phyloP scores from a whole-genome alignment of 2,329 filamentous ascomycete genomes.

The Alternaria dauci region DNA sequence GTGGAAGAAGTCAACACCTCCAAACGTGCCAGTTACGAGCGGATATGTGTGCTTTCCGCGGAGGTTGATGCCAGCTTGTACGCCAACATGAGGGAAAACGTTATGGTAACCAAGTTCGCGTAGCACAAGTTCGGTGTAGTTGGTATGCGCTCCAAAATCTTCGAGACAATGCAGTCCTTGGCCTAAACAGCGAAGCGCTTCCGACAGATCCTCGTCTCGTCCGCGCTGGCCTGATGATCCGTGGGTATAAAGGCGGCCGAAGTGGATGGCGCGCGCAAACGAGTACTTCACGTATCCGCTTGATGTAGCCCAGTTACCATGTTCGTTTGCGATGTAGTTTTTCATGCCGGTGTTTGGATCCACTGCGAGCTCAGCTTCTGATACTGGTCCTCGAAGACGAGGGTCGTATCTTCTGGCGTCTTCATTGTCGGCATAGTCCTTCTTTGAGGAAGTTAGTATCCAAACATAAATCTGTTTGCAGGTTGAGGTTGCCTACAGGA shows the following conservation, averaged over 20 bases:
- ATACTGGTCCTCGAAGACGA: conserved; percentile 81
- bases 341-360: conserved; percentile 76
- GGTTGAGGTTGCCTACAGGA: conserved; percentile 17
- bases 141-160: conserved; percentile 64
- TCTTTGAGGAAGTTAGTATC: conserved; percentile 18
- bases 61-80: conserved; percentile 56
- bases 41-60: conserved; percentile 60
- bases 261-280: conserved; percentile 59
- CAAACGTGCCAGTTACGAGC: conserved; percentile 64
- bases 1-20: conserved; percentile 61
- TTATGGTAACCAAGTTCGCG: conserved; percentile 60
- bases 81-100: conserved; percentile 63
- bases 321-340: conserved; percentile 96
- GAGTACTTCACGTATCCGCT: conserved; percentile 74
- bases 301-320: conserved; percentile 87
- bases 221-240: conserved; percentile 53
- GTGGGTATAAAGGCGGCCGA: conserved; percentile 57
- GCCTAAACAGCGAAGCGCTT: conserved; percentile 61
- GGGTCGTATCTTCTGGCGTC: conserved; percentile 85
- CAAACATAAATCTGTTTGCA: conserved; percentile 1
- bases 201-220: conserved; percentile 56
- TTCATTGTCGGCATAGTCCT: conserved; percentile 66
- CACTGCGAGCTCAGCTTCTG: conserved; percentile 55
- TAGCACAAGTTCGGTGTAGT: conserved; percentile 63
- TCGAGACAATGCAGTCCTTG: conserved; percentile 63